Percentiles rank a stretch among this genome's conserved stretches.
Evolutionary conservation across 495 filamentous ascomycete genomes (phyloP).

Genomic region (Oleoguttula mirabilis): DNA sequence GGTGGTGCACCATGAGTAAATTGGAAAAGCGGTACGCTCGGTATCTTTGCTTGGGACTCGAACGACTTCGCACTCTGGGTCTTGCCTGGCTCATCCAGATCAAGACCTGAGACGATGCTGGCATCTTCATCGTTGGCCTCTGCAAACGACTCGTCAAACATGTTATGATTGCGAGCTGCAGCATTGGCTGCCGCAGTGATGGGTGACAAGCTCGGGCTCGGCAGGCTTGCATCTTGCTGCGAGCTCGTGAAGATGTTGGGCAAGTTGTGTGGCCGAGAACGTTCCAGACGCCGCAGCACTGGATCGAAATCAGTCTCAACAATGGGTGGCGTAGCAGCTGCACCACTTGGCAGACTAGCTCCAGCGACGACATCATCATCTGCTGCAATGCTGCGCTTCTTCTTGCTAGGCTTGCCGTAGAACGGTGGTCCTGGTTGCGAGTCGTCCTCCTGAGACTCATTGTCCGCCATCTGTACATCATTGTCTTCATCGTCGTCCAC

Average conservation of each 20-base stretch:
- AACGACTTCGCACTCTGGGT: slow-evolving; percentile 3
- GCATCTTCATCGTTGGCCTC: slow-evolving; percentile 22
- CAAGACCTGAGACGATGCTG: slow-evolving; percentile 21
- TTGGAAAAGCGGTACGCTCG: background rate
- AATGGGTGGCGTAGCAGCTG: slow-evolving; percentile 15
- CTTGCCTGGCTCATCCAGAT: slow-evolving; percentile 10
- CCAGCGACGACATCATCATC: slow-evolving; percentile 6
- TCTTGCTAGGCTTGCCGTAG: slow-evolving; percentile 10
- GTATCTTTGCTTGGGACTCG: slow-evolving; percentile 1
- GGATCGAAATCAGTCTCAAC: slow-evolving; percentile 30
- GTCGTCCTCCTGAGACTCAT: slow-evolving; percentile 12
- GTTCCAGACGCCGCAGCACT: too few relatives aligned
- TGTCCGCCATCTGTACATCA: slow-evolving; percentile 13
- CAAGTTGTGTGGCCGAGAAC: slow-evolving; percentile 1
- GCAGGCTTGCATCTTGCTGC: slow-evolving; percentile 78
- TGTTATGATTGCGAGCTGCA: slow-evolving; percentile 19
- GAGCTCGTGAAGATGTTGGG: slow-evolving; percentile 46
- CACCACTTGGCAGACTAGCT: background rate
- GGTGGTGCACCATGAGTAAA: background rate
- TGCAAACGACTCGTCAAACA: slow-evolving; percentile 16
- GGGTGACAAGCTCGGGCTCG: slow-evolving; percentile 88
- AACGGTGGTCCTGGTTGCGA: slow-evolving; percentile 16
- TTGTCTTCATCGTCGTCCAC: background rate
- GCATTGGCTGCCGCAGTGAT: slow-evolving; percentile 68
- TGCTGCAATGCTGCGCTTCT: slow-evolving; percentile 1